Base-by-base conservation (phyloP, 2,329 filamentous ascomycete genomes). In the Basipetospora sp. region DNA sequence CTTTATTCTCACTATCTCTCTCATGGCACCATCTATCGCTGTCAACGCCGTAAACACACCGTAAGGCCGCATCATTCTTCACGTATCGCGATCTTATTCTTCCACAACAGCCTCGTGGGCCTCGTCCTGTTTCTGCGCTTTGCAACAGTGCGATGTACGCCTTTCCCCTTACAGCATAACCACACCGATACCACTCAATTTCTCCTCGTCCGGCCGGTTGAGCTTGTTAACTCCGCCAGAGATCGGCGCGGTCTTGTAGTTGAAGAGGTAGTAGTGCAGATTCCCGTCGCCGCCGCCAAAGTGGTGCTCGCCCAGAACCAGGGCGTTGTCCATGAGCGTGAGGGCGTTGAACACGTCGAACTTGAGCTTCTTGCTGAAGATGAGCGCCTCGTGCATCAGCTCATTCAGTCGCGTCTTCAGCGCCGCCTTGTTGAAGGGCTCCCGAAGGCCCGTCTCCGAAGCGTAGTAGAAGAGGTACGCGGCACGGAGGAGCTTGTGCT, bases 391-490 rank as follows among this genome's bases (percentile, higher is more conserved):
- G 48, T 80, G 75, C 42, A 93, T 71, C 44, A 98, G 66, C 31
- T 67, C 62, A 55, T 92, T 87, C 44, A 98, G 69, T 18, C 88
- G 77, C n/a, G 67, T 63, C 62, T 87, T 87, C 47, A 92, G 67
- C 20, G 74, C 73, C 13, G 57, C 39, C 47, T 63, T 68, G 49
- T 74, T 61, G 8, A 64, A 51, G 4, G 73, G 65, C 31, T 64
- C 58, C 3, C 60, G 53, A 45, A 94, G 80, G 9, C 78, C 88
- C 4, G 72, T 65, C 50, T 94, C 85, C 5, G 80, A 81, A 41
- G 83, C 90, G 55, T 98, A 98, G 68, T 98, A 98, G 65, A 88
- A 98, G 39, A 96, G 72, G 59, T 98, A 98, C 20, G 90, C 90
- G 3, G 88, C 90, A 46, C 79, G 80, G 50, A 98, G 77, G 41